Base-by-base conservation (phyloP, 192 early-diverging fungal species). In the Diversispora epigaea region DNA sequence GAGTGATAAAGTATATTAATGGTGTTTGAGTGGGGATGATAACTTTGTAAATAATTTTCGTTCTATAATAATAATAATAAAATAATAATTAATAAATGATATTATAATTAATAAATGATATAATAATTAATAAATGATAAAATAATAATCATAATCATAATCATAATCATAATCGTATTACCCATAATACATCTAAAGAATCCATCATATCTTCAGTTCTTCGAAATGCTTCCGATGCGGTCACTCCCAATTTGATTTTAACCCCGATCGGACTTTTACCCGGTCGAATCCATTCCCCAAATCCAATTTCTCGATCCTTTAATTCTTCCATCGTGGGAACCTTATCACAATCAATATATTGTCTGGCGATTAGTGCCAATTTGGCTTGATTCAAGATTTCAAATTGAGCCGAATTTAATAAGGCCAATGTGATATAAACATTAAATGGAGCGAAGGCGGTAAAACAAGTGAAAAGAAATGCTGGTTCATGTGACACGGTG, bases 341-440 rank as follows among this genome's bases (percentile, higher is more conserved):
- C 11, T 73, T 61, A 17, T 78, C 85, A 22, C 67, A 56, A 40
- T 85, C 77, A 43, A 90, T 86, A 75, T 84, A 91, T 47, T 68
- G 61, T 17, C 81, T 73, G 43, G 79, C 74, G 9, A 91, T 73
- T 17, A 91, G 19, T n/a, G 80, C 77, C 74, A 90, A 63, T 63
- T 84, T 88, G 2, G 90, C 84, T 54, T 88, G 80, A 71, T 86
- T 89, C 11, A 91, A 74, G n/a, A 91, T 86, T 69, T 90, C 87
- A 82, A 91, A 91, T 64, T 85, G 72, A 0, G 88, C 87, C 19
- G 87, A 84, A 39, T 84, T 80, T 6, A 91, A 79, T 41, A 90
- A 80, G 17, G 79, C 73, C 54, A 81, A 62, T 0, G 89, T 90
- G 14, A 82, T 76, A 52, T 66, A 78, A 50, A 90, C 86, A 57